phyloP scores from a whole-genome alignment of 768 basidiomycete species.

The Pluteus cervinus region DNA sequence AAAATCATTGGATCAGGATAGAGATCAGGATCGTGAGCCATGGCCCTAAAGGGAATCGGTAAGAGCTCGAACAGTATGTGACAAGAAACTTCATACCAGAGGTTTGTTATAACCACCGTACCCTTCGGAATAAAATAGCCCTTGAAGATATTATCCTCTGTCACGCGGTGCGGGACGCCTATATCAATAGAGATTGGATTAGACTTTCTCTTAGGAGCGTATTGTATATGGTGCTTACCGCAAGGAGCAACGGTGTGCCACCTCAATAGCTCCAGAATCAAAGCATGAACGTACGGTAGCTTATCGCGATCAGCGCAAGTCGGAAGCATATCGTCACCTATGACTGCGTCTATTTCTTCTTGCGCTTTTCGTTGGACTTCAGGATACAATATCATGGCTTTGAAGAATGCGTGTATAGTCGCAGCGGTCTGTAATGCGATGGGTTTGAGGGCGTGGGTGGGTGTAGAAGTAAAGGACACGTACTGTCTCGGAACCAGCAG shows the following conservation, averaged over 20 bases:
- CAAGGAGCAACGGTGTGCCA: background rate
- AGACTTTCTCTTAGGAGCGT: too few species aligned
- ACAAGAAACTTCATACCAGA: constrained; percentile 21
- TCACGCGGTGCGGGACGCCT: background rate
- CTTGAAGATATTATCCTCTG: constrained; percentile 2
- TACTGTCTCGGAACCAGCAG: background rate
- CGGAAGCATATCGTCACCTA: background rate
- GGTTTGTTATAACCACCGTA: constrained; percentile 25
- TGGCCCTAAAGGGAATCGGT: constrained; percentile 21
- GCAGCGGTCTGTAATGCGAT: background rate
- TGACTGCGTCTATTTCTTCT: background rate
- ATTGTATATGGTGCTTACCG: too few species aligned
- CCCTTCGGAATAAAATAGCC: constrained; percentile 3
- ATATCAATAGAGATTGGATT: too few species aligned
- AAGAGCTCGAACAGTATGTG: background rate
- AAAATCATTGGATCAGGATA: constrained; percentile 41
- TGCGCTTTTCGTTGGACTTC: background rate
- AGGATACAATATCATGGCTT: background rate
- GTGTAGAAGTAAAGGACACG: background rate
- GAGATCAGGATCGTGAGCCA: constrained; percentile 33
- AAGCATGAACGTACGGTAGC: background rate
- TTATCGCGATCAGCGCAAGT: background rate
- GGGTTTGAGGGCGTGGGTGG: background rate
- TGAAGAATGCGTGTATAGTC: background rate
- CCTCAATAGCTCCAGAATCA: background rate